These are phyloP conservation scores for Kodamaea plutei DNA, from an alignment of 1,139 yeast species.

Conservation along the genomic window DNA sequence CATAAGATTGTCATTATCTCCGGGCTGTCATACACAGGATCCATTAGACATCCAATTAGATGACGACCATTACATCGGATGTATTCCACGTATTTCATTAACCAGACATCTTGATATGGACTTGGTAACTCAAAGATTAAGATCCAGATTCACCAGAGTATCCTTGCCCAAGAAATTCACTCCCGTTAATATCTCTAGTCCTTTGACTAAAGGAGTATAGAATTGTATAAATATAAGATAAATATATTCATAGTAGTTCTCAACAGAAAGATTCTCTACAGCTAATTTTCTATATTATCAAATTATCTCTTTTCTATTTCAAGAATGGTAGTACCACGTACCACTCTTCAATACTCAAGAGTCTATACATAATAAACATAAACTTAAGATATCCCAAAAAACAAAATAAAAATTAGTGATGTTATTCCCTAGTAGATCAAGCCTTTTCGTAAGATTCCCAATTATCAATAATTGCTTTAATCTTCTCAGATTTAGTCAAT, in stretches of 20 bases:
- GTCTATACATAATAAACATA: no score
- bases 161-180: conserved; percentile 87
- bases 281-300: no score
- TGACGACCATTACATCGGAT: conserved; percentile 93
- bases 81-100: conserved; percentile 84
- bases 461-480: conserved; percentile 83
- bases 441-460: conserved; percentile 82
- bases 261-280: background rate
- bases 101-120: conserved; percentile 94
- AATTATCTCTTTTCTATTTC: no score
- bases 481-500: conserved; percentile 86
- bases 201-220: conserved; percentile 26
- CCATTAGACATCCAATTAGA: conserved; percentile 96
- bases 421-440: no score
- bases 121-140: conserved; percentile 76
- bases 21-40: conserved; percentile 97
- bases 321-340: conserved; percentile 14
- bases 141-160: conserved; percentile 80
- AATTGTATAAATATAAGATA: no score
- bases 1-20: conserved; percentile 82
- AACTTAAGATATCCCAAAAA: no score
- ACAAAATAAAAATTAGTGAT: no score
- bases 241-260: background rate
- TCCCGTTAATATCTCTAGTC: conserved; percentile 82
- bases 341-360: no score